Conservation (phyloP, 495 filamentous ascomycete genomes). For the Talaromyces wortmannii region DNA sequence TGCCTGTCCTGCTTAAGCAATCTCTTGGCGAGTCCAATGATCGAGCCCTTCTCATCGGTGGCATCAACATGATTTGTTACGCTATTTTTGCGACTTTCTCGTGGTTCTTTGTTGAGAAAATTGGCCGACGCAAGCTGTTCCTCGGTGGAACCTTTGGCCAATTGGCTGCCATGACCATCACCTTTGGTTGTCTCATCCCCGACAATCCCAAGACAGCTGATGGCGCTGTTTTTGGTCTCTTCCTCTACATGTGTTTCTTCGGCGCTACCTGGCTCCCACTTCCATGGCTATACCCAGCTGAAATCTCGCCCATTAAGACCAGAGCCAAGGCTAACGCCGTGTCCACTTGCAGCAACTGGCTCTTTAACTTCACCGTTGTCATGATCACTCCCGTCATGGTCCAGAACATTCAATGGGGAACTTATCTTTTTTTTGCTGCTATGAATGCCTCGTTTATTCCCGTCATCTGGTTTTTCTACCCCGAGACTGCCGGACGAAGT, state of each 20-base stretch:
- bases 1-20: conserved; percentile 20
- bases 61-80: conserved; percentile 67
- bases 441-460: conserved; percentile 39
- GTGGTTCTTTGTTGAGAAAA: conserved; percentile 79
- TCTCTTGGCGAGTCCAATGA: conserved; percentile 30
- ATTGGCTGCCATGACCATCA: conserved; percentile 64
- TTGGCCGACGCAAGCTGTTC: conserved; percentile 70
- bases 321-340: conserved; percentile 46
- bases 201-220: conserved; percentile 35
- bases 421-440: conserved; percentile 47
- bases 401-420: conserved; percentile 35
- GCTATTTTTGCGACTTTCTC: conserved; percentile 65
- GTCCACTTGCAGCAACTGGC: conserved; percentile 48
- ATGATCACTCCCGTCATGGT: conserved; percentile 50
- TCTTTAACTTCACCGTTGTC: conserved; percentile 45
- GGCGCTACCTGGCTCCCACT: conserved; percentile 38
- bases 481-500: conserved; percentile 45
- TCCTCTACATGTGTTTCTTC: conserved; percentile 50
- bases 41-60: conserved; percentile 16
- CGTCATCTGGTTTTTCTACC: conserved; percentile 41
- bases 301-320: conserved; percentile 50
- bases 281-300: conserved; percentile 49
- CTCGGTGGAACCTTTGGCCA: conserved; percentile 66
- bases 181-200: conserved; percentile 66
- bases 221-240: conserved; percentile 49